Evolutionary conservation across 768 basidiomycete species (phyloP), one percentile per base, ranked within the genome.

Genomic region (Ephemerocybe angulata): DNA sequence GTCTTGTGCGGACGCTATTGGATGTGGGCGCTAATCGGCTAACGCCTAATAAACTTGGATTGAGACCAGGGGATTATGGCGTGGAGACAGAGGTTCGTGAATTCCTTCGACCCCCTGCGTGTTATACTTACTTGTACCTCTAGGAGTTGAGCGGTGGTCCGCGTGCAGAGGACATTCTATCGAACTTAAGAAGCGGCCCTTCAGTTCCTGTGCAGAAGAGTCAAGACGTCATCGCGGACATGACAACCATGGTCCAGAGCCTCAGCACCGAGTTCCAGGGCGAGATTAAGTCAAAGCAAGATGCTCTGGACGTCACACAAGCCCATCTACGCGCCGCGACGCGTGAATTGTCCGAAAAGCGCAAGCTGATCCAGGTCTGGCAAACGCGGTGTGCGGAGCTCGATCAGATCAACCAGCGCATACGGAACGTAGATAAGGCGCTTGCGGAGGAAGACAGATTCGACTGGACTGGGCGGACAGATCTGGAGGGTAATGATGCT

Each of bases 51-150:
- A 98, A 98, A 67, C 75, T 99, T 41, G 97, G 97, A 3, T 72
- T 99, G 64, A 80, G 91, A 50, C 90, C 97, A 2, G 92, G 87
- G 7, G 97, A 99, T 68, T 99, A 95, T 65, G 97, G 97, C 17
- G 84, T 98, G 3, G 93, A 95, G 66, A 86, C 86, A 11, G 92
- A 95, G 76, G 95, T 90, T 62, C 58, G 83, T 41, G 38, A 7
- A 54, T 13, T 17, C 2, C 19, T 51, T 42, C 58, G 30, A 12
- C 42, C n/a, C n/a, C n/a, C n/a, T 89, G 48, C 25, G 3, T 33
- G 22, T 41, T 29, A 29, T 57, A 22, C 52, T 48, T 21, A 50
- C 21, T 27, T 44, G 7, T 57, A 8, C 12, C 27, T 53, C 21
- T 54, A 90, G 88, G 89, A 90, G 58, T 67, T 90, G 24, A 86